Evolutionary conservation across 352 stramenopile genomes (phyloP), one percentile per base, ranked within the genome.

Genomic region (Phytophthora cactorum): DNA sequence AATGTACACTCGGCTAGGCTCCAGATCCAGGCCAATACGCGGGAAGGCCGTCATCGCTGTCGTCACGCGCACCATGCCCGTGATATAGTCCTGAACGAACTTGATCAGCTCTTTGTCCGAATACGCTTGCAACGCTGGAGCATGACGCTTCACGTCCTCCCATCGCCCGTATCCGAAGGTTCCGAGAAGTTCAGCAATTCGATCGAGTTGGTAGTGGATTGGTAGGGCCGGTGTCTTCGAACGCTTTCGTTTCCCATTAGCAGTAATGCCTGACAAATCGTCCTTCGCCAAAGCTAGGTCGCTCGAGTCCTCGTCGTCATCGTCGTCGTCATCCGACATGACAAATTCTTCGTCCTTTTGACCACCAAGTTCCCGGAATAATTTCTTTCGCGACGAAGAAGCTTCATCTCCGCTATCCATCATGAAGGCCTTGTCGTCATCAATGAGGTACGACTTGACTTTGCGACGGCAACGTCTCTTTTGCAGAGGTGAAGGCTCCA

Each of bases 131-230:
- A 97, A 65, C 1, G 51, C 31, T 0, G 54, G 43, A 27, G 55
- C 68, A 46, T 56, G 52, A 1, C 66, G 72, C 34, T 75, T 68
- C 45, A 97, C 91, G 10, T 91, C 80, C 25, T 87, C 66, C 90
- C 90, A 97, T 22, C 90, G 84, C 3, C 89, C 90, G 55, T 96
- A 97, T 44, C 91, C 91, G 58, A 84, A 95, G 4, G 55, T 73
- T 17, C 75, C 66, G 5, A 97, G 59, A 47, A 84, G 22, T 5
- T 93, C 81, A 10, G 50, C 51, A 29, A 94, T 73, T 9, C 53
- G 64, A 4, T 89, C 76, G 29, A 63, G 68, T 44, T 84, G 80
- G 9, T 77, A 36, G 44, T 73, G 72, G 5, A 91, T 70, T 31
- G 78, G 74, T 4, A 78, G 27, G 0, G 78, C 41, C 7, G 60